Base-by-base conservation (phyloP, 441 rosid species). In the Dalechampia spathulata region DNA sequence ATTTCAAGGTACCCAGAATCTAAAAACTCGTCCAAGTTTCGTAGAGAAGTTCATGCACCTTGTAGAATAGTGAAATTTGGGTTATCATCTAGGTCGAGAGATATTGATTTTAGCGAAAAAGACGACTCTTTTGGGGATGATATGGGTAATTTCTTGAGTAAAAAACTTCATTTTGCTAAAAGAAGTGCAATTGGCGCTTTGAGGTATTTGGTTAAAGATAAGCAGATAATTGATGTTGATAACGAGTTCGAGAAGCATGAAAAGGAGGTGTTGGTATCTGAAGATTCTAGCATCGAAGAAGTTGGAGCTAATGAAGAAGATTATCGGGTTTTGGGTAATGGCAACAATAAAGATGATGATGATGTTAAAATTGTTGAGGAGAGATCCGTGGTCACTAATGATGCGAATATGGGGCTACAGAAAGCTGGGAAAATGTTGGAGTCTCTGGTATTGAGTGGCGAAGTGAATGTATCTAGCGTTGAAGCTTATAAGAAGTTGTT, bases 401-500 rank as follows among this genome's bases (percentile, higher is more conserved):
- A 78, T 48, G 76, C 73, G 52, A 67, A 64, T 70, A 17, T 64
- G 43, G 76, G 67, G 46, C 58, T 68, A 65, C 85, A 82, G 66
- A 75, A 50, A 47, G 72, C 72, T 0, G 71, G 75, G 60, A 65
- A 61, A 60, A 71, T 67, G 64, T 36, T 80, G 68, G 75, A 71
- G 64, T 71, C 64, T 0, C 55, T 76, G 66, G 69, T 72, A 12
- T 63, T 78, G 66, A 55, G 61, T 41, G 64, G 53, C 7, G 68
- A 72, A 34, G 49, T 56, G 7, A 70, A 71, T 54, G 63, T 73
- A 38, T 58, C 72, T 10, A 66, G 72, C 43, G 65, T 82, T 32
- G 79, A 68, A 54, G 85, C 69, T 5, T 93, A 93, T 58, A 80
- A 61, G 79, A 79, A 75, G 80, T 73, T 93, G 75, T 41, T 85